Base-by-base conservation (phyloP, 2,329 filamentous ascomycete genomes). In the Chrysoporthe puriensis region DNA sequence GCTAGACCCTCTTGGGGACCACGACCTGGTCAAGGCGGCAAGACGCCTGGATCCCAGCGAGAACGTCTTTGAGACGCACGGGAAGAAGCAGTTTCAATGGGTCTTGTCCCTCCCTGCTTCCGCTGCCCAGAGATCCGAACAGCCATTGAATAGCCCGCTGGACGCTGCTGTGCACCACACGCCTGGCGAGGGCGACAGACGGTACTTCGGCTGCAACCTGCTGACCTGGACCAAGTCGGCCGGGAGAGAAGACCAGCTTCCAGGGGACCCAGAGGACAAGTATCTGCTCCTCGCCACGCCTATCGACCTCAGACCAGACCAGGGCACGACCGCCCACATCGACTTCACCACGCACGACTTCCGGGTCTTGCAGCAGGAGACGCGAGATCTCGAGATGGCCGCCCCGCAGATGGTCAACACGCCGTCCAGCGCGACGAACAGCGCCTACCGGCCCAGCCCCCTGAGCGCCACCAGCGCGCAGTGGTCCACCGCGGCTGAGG, bases 71-170 rank as follows among this genome's bases (percentile, higher is more conserved):
- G 73, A 76, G 62, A 80, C 77, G 70, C 83, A 85, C 74, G 75
- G 80, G 70, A 78, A 79, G 77, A 81, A 82, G 79, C 78, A 84
- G 75, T 86, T 83, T 73, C 82, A 85, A 72, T 86, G 81, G 78
- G 73, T 85, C 66, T 73, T 86, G 48, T 79, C 79, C 34, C 77
- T 81, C 69, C 76, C 79, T 58, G 72, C 71, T 66, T 70, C 76
- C 59, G 68, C 61, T 40, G 56, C 50, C 34, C 50, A 60, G 50
- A 54, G 18, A 40, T 21, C 26, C 59, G 59, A 66, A 36, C 68
- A 68, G 42, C 44, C 54, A 32, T 13, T 11, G 52, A 40, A 63
- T n/a, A 62, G 42, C 43, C 56, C 42, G 21, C 46, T 50, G n/a
- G 44, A 62, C n/a, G 32, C 11, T 21, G 16, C 60, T 58, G 48